Evolutionary conservation across 148 eudicot genomes (phyloP).

Genomic region (Silene uniflora): DNA sequence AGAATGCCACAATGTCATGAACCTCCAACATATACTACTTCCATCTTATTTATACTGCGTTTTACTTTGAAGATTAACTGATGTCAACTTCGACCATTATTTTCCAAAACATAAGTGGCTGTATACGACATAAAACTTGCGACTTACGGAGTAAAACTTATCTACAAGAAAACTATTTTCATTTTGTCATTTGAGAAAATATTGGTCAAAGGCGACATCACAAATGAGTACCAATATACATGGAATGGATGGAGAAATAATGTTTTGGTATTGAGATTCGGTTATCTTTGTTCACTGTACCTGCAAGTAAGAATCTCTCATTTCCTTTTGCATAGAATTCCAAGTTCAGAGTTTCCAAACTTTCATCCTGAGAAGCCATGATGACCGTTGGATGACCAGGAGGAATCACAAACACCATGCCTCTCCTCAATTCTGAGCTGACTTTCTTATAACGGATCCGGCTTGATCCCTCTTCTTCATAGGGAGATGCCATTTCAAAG

Average conservation of each 20-base stretch:
- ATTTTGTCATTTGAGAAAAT: too few species aligned
- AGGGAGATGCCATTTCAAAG: slow-evolving; percentile 69
- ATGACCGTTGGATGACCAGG: slow-evolving; percentile 65
- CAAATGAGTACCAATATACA: too few species aligned
- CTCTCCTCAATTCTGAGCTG: slow-evolving; percentile 36
- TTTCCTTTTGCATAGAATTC: slow-evolving; percentile 49
- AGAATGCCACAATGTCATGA: slow-evolving; percentile 27
- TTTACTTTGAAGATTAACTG: too few species aligned
- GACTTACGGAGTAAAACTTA: too few species aligned
- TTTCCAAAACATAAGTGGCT: too few species aligned
- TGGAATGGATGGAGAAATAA: neutral
- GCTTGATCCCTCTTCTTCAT: slow-evolving; percentile 18
- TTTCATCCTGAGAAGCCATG: slow-evolving; percentile 50
- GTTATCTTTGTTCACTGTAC: slow-evolving; percentile 30
- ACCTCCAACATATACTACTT: slow-evolving; percentile 39
- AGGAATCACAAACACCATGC: slow-evolving; percentile 57
- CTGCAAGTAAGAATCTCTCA: slow-evolving; percentile 26
- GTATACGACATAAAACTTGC: too few species aligned
- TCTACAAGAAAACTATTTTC: too few species aligned
- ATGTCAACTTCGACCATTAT: too few species aligned
- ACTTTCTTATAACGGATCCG: slow-evolving; percentile 45
- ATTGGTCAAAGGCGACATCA: too few species aligned
- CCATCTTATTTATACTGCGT: too few species aligned
- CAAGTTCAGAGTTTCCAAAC: slow-evolving; percentile 48
- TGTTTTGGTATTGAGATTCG: slow-evolving; percentile 6